Percentiles rank a stretch among this genome's conserved stretches.
phyloP scores from a whole-genome alignment of 2,329 filamentous ascomycete genomes.

The Monilinia fructicola region DNA sequence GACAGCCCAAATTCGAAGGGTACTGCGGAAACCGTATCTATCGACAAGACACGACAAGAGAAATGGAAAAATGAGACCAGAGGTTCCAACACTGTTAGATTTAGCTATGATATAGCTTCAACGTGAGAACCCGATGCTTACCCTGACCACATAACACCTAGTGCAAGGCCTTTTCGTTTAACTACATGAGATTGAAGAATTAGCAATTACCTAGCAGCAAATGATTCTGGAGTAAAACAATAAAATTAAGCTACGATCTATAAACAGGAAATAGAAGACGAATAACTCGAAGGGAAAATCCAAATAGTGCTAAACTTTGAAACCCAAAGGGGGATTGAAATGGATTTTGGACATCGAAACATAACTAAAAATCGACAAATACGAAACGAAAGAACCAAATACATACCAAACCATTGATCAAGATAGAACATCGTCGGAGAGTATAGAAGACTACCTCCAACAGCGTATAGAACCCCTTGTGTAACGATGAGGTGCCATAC shows the following conservation, averaged over 20 bases:
- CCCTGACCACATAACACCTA: conserved; percentile 50
- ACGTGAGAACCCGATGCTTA: not conserved
- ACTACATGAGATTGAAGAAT: conserved; percentile 28
- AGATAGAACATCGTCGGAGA: conserved; percentile 45
- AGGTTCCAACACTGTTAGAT: conserved; percentile 24
- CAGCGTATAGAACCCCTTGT: conserved; percentile 49
- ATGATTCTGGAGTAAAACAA: not conserved
- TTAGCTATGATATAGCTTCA: not conserved
- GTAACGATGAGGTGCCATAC: conserved; percentile 48
- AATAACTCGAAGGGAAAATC: not conserved
- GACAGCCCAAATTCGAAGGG: conserved; percentile 45
- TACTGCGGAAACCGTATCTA: conserved; percentile 43
- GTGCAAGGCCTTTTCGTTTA: conserved; percentile 48
- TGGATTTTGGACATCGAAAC: not conserved
- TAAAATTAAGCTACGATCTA: not conserved
- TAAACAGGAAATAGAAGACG: not conserved
- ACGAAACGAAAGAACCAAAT: not conserved
- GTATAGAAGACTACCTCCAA: conserved; percentile 46
- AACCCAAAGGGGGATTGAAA: not conserved
- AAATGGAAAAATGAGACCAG: conserved; percentile 41
- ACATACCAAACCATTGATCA: conserved; percentile 49
- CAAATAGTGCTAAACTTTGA: too few relatives aligned
- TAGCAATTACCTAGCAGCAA: not conserved
- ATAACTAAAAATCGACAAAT: not conserved
- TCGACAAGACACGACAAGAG: conserved; percentile 45